A percentile compares a stretch with the other conserved stretches of the same genome.
phyloP scores from a whole-genome alignment of 2,329 filamentous ascomycete genomes.

The Beauveria asiatica region DNA sequence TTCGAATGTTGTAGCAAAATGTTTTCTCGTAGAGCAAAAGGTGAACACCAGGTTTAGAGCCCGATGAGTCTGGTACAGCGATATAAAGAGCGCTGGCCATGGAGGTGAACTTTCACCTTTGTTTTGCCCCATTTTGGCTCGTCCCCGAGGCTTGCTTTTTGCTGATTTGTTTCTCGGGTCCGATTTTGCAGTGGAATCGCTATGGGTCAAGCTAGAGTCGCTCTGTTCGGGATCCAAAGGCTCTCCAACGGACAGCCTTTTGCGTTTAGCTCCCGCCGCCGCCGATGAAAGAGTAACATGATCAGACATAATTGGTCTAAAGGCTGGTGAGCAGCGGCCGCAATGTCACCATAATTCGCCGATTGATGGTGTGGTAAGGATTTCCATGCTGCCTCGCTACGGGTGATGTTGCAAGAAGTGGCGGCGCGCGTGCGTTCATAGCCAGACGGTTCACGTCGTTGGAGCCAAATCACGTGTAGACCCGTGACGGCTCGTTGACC shows the following conservation, averaged over 20 bases:
- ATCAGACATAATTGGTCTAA: background rate
- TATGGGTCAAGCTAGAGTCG: background rate
- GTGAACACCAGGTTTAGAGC: constrained; percentile 91
- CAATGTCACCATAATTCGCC: background rate
- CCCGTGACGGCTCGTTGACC: background rate
- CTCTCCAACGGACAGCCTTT: background rate
- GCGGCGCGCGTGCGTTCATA: background rate
- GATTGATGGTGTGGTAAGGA: background rate
- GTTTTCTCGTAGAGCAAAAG: constrained; percentile 87
- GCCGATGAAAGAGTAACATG: background rate
- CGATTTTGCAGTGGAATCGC: constrained; percentile 5
- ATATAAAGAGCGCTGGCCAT: constrained; percentile 71
- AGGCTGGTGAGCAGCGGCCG: background rate
- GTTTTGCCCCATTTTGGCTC: background rate
- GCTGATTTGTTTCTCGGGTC: background rate
- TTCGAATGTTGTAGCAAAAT: constrained; percentile 84
- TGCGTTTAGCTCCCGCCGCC: background rate
- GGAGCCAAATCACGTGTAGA: constrained; percentile 11
- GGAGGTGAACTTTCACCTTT: constrained; percentile 23
- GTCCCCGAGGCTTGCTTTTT: background rate
- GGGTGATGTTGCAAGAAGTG: background rate
- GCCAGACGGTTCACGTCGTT: background rate
- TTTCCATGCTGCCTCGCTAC: background rate
- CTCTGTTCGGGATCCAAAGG: background rate
- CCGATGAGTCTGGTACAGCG: constrained; percentile 66